Evolutionary conservation across 2,329 filamentous ascomycete species (phyloP), one percentile per base, ranked within the genome.

Genomic region (Clonostachys solani): DNA sequence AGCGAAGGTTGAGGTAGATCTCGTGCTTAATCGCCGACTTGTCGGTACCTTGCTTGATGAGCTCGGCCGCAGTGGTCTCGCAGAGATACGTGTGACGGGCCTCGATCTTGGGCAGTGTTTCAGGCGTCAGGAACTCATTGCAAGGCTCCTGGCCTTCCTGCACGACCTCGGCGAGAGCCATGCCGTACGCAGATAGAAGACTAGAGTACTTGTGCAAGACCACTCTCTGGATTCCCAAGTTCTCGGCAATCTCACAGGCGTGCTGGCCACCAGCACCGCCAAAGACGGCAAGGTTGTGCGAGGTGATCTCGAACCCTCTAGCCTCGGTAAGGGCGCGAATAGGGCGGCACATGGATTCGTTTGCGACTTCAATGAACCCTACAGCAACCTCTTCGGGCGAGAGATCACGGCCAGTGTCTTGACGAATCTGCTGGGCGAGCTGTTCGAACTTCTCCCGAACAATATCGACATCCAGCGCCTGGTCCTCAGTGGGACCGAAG

Each of bases 321-420:
- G 85, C 86, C 64, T 90, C 86, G 9, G 86, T 90, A 43, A 88
- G 66, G 37, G 84, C 87, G 41, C 87, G 77, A 50, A 92, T 91
- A 0, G 87, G 87, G 33, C 87, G 73, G 4, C 82, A 84, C 86
- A 90, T 89, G 0, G 84, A 82, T 63, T 88, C 85, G 53, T 89
- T 89, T 3, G 86, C 86, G 40, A 90, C 83, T 50, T 86, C 82
- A 57, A 90, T 76, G 56, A 89, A 89, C 0, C 87, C 87, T 50
- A 83, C 82, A 0, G 87, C 86, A 38, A 68, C 58, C 16, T 67
- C 63, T 23, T 67, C 61, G 0, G 60, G 48, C 0, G 59, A 61
- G 18, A 66, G 54, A 49, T 50, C 56, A 17, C 64, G 60, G 1
- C 55, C 52, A 0, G 65, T 58, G 46, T 68, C 62, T 2, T 42